phyloP scores from a whole-genome alignment of 352 stramenopile genomes.

The Pythium sp. region DNA sequence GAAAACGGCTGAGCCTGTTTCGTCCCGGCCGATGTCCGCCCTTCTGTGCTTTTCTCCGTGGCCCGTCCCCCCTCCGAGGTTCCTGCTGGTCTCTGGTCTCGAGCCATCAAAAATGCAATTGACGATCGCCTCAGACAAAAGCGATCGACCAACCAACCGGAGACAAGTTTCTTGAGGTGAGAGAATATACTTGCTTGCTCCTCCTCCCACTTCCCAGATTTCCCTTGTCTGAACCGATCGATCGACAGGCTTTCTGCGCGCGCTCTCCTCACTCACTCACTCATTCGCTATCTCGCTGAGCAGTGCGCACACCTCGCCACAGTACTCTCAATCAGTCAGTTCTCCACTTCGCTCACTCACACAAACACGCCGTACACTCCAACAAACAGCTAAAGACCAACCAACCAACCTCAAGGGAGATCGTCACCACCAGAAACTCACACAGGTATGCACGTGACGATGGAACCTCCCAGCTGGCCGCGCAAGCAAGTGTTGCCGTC shows the following conservation, averaged over 20 bases:
- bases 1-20: not conserved
- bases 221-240: not conserved
- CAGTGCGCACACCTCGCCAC: not conserved
- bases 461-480: conserved; percentile 4
- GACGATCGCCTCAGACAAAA: not conserved
- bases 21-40: not conserved
- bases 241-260: not conserved
- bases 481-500: conserved; percentile 8
- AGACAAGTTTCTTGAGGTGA: not conserved
- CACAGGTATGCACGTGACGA: conserved; percentile 1
- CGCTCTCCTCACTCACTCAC: not conserved
- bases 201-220: not conserved
- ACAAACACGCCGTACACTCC: not conserved
- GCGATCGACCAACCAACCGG: conserved; percentile 1
- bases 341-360: not conserved
- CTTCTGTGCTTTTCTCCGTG: not conserved
- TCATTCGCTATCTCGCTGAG: conserved; percentile 3
- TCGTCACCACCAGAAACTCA: not conserved
- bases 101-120: not conserved
- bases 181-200: conserved; percentile 5
- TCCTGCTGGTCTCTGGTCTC: not conserved
- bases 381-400: not conserved
- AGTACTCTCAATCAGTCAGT: not conserved
- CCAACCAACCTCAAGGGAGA: not conserved
- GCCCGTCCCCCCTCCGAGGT: not conserved